These are phyloP conservation scores for Dentipellis sp. DNA, from an alignment of 768 basidiomycete genomes.

Conservation along the genomic window DNA sequence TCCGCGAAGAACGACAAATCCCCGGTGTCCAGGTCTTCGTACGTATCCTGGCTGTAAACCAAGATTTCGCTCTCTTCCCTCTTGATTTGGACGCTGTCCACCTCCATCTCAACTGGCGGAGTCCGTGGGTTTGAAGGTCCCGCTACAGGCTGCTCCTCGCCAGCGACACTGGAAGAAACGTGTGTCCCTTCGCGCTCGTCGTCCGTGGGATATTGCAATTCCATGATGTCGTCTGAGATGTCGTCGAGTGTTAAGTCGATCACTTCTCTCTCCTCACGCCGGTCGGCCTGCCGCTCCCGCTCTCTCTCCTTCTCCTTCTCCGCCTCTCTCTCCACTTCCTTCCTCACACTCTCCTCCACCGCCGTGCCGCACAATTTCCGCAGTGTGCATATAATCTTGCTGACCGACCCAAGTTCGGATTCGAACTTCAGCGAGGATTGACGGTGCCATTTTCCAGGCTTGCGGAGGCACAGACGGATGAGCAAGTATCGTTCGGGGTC, in stretches of 20 bases:
- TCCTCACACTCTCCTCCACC: not conserved
- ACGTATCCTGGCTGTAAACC: not conserved
- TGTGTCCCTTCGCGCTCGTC: slow-evolving; percentile 2
- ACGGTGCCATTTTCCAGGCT: slow-evolving; percentile 45
- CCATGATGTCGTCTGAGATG: slow-evolving; percentile 26
- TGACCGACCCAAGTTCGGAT: slow-evolving; percentile 29
- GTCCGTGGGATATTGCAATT: slow-evolving; percentile 3
- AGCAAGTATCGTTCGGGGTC: slow-evolving; percentile 55
- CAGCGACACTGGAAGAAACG: not conserved
- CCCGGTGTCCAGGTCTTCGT: not conserved
- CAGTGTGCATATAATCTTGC: not conserved
- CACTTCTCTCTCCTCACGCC: slow-evolving; percentile 19
- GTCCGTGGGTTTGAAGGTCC: slow-evolving; percentile 5
- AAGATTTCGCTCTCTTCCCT: not conserved
- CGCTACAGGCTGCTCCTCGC: not conserved
- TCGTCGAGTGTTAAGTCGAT: slow-evolving; percentile 29
- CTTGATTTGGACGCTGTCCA: not conserved
- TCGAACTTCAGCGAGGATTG: slow-evolving; percentile 34
- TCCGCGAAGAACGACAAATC: slow-evolving; percentile 27
- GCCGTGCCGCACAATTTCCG: not conserved
- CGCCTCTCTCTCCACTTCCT: not conserved
- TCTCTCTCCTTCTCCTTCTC: slow-evolving; percentile 4
- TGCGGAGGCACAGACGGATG: slow-evolving; percentile 52
- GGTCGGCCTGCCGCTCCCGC: not conserved
- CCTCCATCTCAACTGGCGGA: slow-evolving; percentile 3